phyloP scores from a whole-genome alignment of 2,329 filamentous ascomycete genomes.

The Aspergillus tanneri region DNA sequence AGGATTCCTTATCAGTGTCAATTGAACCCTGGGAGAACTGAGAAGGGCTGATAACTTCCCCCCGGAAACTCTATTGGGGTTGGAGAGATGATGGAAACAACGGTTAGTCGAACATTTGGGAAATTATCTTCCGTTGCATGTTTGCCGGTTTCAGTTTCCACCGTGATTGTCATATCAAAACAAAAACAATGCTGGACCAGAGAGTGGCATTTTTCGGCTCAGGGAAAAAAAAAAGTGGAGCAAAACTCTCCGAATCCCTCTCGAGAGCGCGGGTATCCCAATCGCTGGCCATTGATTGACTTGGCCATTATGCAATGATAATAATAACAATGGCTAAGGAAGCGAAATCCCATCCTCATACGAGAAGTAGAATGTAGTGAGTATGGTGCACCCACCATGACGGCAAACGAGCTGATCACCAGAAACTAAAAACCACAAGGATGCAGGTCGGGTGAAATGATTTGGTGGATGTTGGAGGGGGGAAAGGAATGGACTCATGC shows the following conservation, averaged over 20 bases:
- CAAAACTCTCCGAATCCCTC: slow-evolving; percentile 10
- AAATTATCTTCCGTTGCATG: neutral
- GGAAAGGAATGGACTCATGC: slow-evolving; percentile 9
- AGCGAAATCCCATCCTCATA: slow-evolving; percentile 6
- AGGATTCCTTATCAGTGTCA: slow-evolving; percentile 14
- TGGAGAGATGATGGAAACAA: neutral
- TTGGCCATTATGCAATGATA: slow-evolving; percentile 7
- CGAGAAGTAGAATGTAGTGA: neutral
- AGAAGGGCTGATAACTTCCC: slow-evolving; percentile 9
- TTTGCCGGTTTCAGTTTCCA: slow-evolving; percentile 13
- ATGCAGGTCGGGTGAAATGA: slow-evolving; percentile 16
- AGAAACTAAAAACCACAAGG: neutral
- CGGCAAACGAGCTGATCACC: slow-evolving; percentile 1
- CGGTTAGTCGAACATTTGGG: neutral
- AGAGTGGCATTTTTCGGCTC: slow-evolving; percentile 19
- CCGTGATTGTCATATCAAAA: slow-evolving; percentile 10
- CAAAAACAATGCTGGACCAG: slow-evolving; percentile 9
- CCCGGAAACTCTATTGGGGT: slow-evolving; percentile 9
- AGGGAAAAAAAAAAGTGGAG: slow-evolving; percentile 6
- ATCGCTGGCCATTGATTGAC: slow-evolving; percentile 15
- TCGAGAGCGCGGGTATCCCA: slow-evolving; percentile 15
- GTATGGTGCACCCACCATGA: neutral
- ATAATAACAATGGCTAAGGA: slow-evolving; percentile 7
- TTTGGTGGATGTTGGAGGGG: slow-evolving; percentile 12
- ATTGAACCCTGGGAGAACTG: slow-evolving; percentile 1